Evolutionary conservation across 345 rosid genomes (phyloP).

Genomic region (Eucalyptus sp.): DNA sequence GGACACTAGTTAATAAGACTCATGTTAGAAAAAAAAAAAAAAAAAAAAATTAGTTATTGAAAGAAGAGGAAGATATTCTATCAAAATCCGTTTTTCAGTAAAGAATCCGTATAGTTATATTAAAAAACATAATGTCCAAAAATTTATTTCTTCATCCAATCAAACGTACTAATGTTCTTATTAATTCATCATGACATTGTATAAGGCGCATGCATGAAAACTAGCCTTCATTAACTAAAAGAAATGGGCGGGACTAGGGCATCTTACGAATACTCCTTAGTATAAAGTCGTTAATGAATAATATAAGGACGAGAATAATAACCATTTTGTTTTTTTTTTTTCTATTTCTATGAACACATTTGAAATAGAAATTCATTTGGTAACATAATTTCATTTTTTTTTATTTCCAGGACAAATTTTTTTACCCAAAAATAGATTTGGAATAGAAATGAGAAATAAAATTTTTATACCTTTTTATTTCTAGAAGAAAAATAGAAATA

Average conservation of each 20-base stretch:
- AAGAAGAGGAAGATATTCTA: neutral
- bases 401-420: rapidly evolving
- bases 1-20: neutral
- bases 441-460: rapidly evolving
- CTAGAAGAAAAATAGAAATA: too few species aligned
- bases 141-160: neutral
- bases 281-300: neutral
- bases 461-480: too few species aligned
- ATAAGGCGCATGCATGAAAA: neutral
- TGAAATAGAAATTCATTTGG: too few species aligned
- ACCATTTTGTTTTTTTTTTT: rapidly evolving
- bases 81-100: neutral
- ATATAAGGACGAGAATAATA: rapidly evolving
- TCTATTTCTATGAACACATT: rapidly evolving
- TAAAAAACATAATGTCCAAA: neutral
- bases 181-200: neutral
- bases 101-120: rapidly evolving
- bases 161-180: neutral
- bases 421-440: rapidly evolving
- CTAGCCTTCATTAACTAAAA: too few species aligned
- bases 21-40: neutral
- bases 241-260: rapidly evolving
- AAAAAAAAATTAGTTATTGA: neutral
- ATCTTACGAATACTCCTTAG: neutral
- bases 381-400: too few species aligned